Conservation (phyloP, 176 grass and related monocot species). For the Bothriochloa decipiens region DNA sequence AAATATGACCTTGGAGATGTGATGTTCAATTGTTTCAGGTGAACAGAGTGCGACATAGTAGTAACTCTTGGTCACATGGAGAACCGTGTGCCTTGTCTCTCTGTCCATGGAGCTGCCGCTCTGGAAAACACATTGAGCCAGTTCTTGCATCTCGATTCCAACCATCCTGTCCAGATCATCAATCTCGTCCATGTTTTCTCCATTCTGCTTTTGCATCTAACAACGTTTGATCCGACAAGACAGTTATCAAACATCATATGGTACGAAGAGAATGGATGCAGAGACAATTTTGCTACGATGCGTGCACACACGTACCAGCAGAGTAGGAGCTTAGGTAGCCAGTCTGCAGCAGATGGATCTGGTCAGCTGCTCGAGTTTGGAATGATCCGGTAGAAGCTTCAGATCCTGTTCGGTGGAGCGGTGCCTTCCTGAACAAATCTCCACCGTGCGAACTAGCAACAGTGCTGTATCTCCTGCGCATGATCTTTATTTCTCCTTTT, state of each 20-base stretch:
- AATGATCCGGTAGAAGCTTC: neutral
- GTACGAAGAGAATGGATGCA: neutral
- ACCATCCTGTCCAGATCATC: neutral
- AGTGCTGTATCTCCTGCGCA: constrained; percentile 4
- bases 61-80: constrained; percentile 37
- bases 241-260: too few relatives aligned
- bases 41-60: constrained; percentile 27
- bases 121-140: constrained; percentile 11
- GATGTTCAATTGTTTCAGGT: neutral
- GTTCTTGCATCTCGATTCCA: constrained; percentile 33
- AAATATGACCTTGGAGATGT: constrained; percentile 40
- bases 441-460: constrained; percentile 45
- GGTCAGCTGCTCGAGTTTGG: constrained; percentile 27
- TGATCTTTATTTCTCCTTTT: neutral
- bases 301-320: neutral
- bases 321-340: neutral
- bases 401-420: neutral
- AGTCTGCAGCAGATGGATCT: constrained; percentile 51
- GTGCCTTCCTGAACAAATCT: constrained; percentile 50
- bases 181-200: neutral
- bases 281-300: too few relatives aligned
- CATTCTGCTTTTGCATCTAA: neutral
- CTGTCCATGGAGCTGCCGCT: neutral
- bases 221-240: neutral
- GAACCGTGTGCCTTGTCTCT: constrained; percentile 33